Base-by-base conservation (phyloP, 1,284 basidiomycete species). In the Hymenochaete sp. region DNA sequence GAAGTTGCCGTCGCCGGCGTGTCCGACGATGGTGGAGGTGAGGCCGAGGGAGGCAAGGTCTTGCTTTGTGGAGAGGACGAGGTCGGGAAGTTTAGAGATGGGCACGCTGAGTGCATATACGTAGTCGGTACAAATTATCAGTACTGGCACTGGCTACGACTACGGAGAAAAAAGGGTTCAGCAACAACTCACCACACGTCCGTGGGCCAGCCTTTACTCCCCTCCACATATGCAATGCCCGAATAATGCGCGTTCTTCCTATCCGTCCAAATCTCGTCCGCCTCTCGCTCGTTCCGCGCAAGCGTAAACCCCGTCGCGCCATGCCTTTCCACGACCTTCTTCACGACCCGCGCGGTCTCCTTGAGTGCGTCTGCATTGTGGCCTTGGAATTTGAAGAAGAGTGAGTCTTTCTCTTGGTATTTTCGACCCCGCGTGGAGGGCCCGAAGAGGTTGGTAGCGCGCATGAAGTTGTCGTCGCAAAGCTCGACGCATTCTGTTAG, bases 361-460 rank as follows among this genome's bases (percentile, higher is more conserved):
- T 69, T 58, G 49, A 89, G 72, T 3, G 82, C 70, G 3, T 66
- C 67, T 3, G 69, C 61, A 1, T 79, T 75, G 19, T 74, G 69
- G 3, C 86, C 88, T 60, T 91, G 87, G 58, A 93, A 81, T 62
- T 93, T 93, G 72, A 93, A 82, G 69, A 91, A 92, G 10, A 93
- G 69, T 24, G 76, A 77, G 57, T 90, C 86, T 42, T 71, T 70
- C 52, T 80, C 80, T 1, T 77, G 76, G 66, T 79, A 90, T 50
- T 71, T 72, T n/a, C n/a, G n/a, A n/a, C n/a, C n/a, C 19, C 70
- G 75, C 7, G 57, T 56, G 7, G 77, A 74, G 49, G 72, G 61
- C 36, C 83, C 79, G 50, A 71, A 76, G 29, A 68, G 57, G 62
- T 90, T 89, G 49, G 81, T 79, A 56, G 77, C 77, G 22, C 67